Evolutionary conservation across 306 rosid species (phyloP).

Genomic region (Lathyrus tuberosus): DNA sequence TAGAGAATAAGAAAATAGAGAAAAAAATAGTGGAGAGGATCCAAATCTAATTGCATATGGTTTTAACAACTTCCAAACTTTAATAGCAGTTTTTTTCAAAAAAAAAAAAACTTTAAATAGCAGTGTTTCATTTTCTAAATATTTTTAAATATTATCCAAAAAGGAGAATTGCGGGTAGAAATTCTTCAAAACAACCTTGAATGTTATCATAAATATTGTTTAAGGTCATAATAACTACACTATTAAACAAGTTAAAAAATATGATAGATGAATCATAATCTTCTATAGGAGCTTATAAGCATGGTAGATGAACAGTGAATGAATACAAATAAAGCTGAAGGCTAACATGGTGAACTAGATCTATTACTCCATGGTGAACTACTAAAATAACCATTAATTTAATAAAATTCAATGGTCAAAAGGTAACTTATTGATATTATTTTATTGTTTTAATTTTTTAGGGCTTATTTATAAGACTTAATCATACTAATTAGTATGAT

Average conservation of each 20-base stretch:
- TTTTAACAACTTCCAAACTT: constrained; percentile 13
- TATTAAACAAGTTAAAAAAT: neutral
- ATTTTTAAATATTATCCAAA: neutral
- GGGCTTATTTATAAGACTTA: too few relatives aligned
- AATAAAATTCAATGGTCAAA: too few relatives aligned
- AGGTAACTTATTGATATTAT: too few relatives aligned
- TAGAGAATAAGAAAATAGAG: too few relatives aligned
- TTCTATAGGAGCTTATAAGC: neutral
- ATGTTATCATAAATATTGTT: constrained; percentile 3
- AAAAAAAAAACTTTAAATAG: constrained; percentile 21
- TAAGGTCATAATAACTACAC: constrained; percentile 2
- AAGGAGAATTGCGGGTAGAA: neutral
- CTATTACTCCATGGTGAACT: too few relatives aligned
- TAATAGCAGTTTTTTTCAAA: neutral
- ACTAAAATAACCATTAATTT: too few relatives aligned
- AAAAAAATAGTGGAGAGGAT: too few relatives aligned
- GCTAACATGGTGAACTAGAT: too few relatives aligned
- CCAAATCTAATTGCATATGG: neutral
- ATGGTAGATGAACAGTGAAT: neutral
- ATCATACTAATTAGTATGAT: too few relatives aligned
- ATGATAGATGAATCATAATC: neutral
- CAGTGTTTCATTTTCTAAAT: neutral
- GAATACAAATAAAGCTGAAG: neutral
- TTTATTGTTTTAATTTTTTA: too few relatives aligned
- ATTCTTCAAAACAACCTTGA: neutral